Evolutionary conservation across 2,329 filamentous ascomycete genomes (phyloP), one percentile per base, ranked within the genome.

Genomic region (Biscogniauxia sp.): DNA sequence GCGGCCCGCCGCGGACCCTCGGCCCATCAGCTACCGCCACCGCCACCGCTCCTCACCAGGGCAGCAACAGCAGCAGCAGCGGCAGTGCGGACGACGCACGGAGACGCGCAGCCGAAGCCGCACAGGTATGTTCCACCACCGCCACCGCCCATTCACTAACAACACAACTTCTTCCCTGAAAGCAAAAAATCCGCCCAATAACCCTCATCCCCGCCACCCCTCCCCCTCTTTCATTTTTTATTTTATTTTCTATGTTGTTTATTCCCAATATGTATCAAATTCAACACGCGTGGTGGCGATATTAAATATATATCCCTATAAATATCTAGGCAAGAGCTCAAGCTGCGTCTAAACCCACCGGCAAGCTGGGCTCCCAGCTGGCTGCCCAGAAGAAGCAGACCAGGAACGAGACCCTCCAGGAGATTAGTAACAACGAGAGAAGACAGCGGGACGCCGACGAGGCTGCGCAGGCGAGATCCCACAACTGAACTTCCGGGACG

Each of bases 371-470:
- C 37, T 78, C 81, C 32, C 88, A 93, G 72, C 80, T 97, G 15
- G 84, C 88, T 58, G 88, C 87, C 41, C 90, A 96, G 77, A 91
- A 90, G 78, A 87, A 85, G 68, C 86, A 91, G 78, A 92, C 89
- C 8, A 83, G 87, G 57, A 81, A 78, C 28, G 86, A 89, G 61
- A 88, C 87, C 1, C 78, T 96, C 54, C 86, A 87, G 64, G 83
- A 90, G 65, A 84, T 81, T 3, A 92, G 91, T 72, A 78, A 82
- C 56, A 82, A 88, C 59, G 90, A 93, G 70, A 77, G 86, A 59
- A 80, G 84, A 53, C 81, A 81, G 15, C 82, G 91, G 57, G 87
- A 93, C 64, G 86, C 88, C 8, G 91, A 96, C 73, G 81, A 82
- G 51, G 84, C 79, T 17, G 80, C 80, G 1, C 77, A 85, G 66